phyloP scores from a whole-genome alignment of 805 yeast species.

The Metschnikowia aberdeeniae region DNA sequence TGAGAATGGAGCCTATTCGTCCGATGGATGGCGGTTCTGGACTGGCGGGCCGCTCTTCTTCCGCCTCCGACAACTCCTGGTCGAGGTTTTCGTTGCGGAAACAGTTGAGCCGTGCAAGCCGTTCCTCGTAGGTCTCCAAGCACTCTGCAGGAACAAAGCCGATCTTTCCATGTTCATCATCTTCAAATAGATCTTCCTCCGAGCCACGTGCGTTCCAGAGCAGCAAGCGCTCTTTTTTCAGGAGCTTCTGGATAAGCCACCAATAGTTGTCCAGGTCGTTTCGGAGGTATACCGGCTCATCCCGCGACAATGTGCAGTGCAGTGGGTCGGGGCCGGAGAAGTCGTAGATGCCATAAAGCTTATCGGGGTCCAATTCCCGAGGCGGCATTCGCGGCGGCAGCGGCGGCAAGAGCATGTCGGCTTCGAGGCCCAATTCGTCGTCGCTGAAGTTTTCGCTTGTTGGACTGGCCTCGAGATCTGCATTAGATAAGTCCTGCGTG shows the following conservation, averaged over 20 bases:
- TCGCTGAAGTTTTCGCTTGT: constrained; percentile 13
- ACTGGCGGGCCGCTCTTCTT: not conserved
- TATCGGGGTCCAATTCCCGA: constrained; percentile 73
- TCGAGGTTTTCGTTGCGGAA: constrained; percentile 81
- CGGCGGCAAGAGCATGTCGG: constrained; percentile 44
- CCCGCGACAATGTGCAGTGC: constrained; percentile 74
- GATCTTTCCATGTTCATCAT: constrained; percentile 59
- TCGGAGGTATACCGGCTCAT: constrained; percentile 76
- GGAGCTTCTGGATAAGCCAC: constrained; percentile 75
- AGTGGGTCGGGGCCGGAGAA: constrained; percentile 91
- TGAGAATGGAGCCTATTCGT: constrained; percentile 15
- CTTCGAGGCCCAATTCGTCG: constrained; percentile 31
- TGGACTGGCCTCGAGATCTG: constrained; percentile 19
- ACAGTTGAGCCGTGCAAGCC: constrained; percentile 87
- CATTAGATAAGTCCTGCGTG: constrained; percentile 16
- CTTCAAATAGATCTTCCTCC: constrained; percentile 17
- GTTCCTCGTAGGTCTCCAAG: constrained; percentile 84
- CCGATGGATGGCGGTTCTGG: not conserved
- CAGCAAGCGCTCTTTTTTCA: constrained; percentile 27
- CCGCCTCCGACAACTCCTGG: constrained; percentile 19
- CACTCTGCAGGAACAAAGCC: constrained; percentile 98
- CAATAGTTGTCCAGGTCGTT: constrained; percentile 93
- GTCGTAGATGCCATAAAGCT: constrained; percentile 80
- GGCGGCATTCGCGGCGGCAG: constrained; percentile 81
- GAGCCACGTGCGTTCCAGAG: constrained; percentile 12